phyloP scores from a whole-genome alignment of 2,329 filamentous ascomycete species.

The Fusarium poae region DNA sequence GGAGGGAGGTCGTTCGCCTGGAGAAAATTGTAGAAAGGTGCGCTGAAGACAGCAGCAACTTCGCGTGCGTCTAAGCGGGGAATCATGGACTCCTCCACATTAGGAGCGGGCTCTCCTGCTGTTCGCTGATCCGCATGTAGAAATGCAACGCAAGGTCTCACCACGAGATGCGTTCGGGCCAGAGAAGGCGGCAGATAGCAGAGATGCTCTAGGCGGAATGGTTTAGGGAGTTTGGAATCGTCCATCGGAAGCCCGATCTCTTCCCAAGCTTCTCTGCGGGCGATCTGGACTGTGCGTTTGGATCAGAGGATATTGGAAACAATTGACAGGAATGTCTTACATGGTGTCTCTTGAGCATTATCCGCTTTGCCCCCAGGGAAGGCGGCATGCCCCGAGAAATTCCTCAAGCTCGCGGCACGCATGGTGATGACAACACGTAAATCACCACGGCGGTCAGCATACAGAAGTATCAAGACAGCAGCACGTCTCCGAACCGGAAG shows the following conservation, averaged over 20 bases:
- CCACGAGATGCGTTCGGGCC: slow-evolving; percentile 78
- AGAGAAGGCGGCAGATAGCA: slow-evolving; percentile 84
- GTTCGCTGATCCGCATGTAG: slow-evolving; percentile 72
- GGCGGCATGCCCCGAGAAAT: slow-evolving; percentile 86
- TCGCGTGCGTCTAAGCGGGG: slow-evolving; percentile 88
- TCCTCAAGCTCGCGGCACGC: slow-evolving; percentile 72
- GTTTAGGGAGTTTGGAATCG: slow-evolving; percentile 75
- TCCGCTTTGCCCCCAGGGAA: slow-evolving; percentile 84
- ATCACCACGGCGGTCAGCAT: slow-evolving; percentile 85
- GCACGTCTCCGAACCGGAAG: slow-evolving; percentile 77
- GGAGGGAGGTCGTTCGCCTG: slow-evolving; percentile 67
- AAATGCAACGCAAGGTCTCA: slow-evolving; percentile 82
- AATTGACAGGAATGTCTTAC: slow-evolving; percentile 55
- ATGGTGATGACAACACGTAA: slow-evolving; percentile 79
- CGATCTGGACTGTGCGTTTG: slow-evolving; percentile 76
- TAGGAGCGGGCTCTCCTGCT: slow-evolving; percentile 51
- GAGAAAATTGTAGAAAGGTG: slow-evolving; percentile 88
- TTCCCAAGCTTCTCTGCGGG: slow-evolving; percentile 89
- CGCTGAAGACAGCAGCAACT: slow-evolving; percentile 93
- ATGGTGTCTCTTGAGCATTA: slow-evolving; percentile 68
- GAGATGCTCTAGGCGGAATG: slow-evolving; percentile 88
- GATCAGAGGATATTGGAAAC: neutral
- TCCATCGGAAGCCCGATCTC: slow-evolving; percentile 89
- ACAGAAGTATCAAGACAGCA: slow-evolving; percentile 88
- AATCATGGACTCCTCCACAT: slow-evolving; percentile 78